Percentiles rank a stretch among this genome's conserved stretches.
These are phyloP conservation scores for Agaricus bisporus DNA, from an alignment of 768 basidiomycete genomes.

Conservation along the genomic window DNA sequence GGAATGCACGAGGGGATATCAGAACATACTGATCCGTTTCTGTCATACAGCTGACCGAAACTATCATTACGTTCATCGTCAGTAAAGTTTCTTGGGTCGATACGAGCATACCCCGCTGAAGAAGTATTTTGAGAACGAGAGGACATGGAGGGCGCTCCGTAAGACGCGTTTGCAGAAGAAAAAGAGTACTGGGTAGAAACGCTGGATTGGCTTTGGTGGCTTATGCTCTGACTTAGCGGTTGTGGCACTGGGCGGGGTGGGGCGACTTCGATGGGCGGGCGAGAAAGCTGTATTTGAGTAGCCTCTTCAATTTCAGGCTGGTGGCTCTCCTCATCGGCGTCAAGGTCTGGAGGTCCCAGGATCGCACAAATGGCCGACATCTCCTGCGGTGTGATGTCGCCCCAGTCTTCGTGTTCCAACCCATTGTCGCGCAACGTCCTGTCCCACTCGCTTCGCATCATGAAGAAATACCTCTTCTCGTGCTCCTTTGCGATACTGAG, in stretches of 20 bases:
- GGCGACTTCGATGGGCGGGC: slow-evolving; percentile 9
- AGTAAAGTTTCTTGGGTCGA: slow-evolving; percentile 27
- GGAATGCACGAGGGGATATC: neutral
- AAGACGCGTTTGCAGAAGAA: slow-evolving; percentile 12
- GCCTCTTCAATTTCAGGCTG: slow-evolving; percentile 12
- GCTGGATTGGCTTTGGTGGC: slow-evolving; percentile 14
- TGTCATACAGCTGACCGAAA: neutral
- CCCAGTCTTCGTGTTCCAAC: slow-evolving; percentile 39
- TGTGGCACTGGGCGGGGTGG: slow-evolving; percentile 2
- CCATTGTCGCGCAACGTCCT: slow-evolving; percentile 24
- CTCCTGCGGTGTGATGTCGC: slow-evolving; percentile 33
- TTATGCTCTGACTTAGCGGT: slow-evolving; percentile 14
- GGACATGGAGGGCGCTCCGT: slow-evolving; percentile 26
- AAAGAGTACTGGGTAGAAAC: slow-evolving; percentile 11
- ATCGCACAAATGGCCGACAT: slow-evolving; percentile 25
- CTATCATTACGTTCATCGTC: slow-evolving; percentile 6
- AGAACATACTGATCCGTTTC: slow-evolving; percentile 1
- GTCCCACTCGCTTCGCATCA: slow-evolving; percentile 37
- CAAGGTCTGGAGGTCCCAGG: slow-evolving; percentile 32
- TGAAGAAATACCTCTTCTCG: slow-evolving; percentile 25
- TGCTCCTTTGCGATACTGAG: slow-evolving; percentile 19
- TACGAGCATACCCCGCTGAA: slow-evolving; percentile 34
- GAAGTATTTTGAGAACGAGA: slow-evolving; percentile 27
- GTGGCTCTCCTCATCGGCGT: slow-evolving; percentile 22
- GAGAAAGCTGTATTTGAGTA: slow-evolving; percentile 5